Evolutionary conservation across 2,329 filamentous ascomycete species (phyloP).

Genomic region (Dryadomyces quercus-mongolicae): DNA sequence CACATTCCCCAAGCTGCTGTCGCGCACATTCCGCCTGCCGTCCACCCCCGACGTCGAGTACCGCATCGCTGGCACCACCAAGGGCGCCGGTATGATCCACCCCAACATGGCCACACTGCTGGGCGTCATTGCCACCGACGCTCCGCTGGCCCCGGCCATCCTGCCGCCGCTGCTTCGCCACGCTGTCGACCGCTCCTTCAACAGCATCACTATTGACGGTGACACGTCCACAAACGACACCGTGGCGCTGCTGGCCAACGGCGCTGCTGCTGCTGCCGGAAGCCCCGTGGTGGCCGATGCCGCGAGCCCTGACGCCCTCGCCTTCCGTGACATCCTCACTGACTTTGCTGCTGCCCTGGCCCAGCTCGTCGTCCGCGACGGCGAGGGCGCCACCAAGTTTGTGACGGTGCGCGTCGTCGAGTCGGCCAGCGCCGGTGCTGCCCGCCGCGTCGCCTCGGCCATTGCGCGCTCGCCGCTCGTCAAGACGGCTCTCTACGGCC

Average conservation of each 20-base stretch:
- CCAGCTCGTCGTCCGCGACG: slow-evolving; percentile 88
- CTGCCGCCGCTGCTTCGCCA: slow-evolving; percentile 59
- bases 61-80: slow-evolving; percentile 85
- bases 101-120: slow-evolving; percentile 97
- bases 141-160: slow-evolving; percentile 56
- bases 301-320: slow-evolving; percentile 50
- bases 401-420: slow-evolving; percentile 81
- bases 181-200: slow-evolving; percentile 78
- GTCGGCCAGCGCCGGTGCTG: slow-evolving; percentile 55
- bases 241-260: slow-evolving; percentile 87
- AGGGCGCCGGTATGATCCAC: slow-evolving; percentile 98
- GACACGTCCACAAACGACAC: slow-evolving; percentile 98
- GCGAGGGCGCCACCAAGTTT: slow-evolving; percentile 96
- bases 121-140: slow-evolving; percentile 85
- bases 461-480: slow-evolving; percentile 89
- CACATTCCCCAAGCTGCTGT: slow-evolving; percentile 93
- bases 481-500: slow-evolving; percentile 93
- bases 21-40: slow-evolving; percentile 71
- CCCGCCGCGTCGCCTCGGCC: slow-evolving; percentile 68
- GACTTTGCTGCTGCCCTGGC: slow-evolving; percentile 74
- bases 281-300: slow-evolving; percentile 44
- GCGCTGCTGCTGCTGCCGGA: slow-evolving; percentile 56
- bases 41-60: slow-evolving; percentile 67
- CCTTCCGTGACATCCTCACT: slow-evolving; percentile 59
- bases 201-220: slow-evolving; percentile 92